These are phyloP conservation scores for Scopulariopsis brevicaulis DNA, from an alignment of 2,329 filamentous ascomycete species.

Conservation along the genomic window DNA sequence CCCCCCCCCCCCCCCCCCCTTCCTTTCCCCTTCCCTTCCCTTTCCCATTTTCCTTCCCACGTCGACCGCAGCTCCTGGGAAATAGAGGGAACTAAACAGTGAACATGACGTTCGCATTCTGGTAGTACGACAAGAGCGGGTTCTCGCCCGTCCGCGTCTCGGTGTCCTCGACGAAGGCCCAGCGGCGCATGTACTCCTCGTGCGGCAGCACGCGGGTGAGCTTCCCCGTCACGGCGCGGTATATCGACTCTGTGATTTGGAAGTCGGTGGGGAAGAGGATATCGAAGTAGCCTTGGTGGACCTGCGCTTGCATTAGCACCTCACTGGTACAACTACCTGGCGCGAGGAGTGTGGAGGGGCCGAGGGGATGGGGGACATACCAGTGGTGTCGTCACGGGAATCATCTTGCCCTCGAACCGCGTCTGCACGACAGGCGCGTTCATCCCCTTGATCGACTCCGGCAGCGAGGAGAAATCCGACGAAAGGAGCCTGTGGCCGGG, in stretches of 20 bases:
- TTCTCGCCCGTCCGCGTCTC: conserved; percentile 87
- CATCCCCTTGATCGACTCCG: conserved; percentile 70
- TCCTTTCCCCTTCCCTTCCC: neutral
- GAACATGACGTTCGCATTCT: conserved; percentile 86
- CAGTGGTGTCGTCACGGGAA: conserved; percentile 81
- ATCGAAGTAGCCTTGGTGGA: conserved; percentile 97
- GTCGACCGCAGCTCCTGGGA: too few species aligned
- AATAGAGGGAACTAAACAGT: conserved; percentile 47
- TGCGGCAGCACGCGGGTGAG: conserved; percentile 77
- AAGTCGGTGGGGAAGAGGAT: conserved; percentile 98
- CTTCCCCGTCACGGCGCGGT: conserved; percentile 86
- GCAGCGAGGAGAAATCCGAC: conserved; percentile 81
- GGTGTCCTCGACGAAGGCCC: conserved; percentile 87
- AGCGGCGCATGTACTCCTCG: conserved; percentile 79
- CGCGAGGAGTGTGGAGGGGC: neutral
- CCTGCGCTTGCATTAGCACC: conserved; percentile 33
- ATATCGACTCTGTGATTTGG: conserved; percentile 78
- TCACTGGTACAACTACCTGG: neutral
- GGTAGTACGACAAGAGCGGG: conserved; percentile 83
- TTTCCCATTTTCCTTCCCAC: too few species aligned
- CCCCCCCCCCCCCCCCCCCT: too few species aligned
- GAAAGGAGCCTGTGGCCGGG: conserved; percentile 80
- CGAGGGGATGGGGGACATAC: conserved; percentile 38
- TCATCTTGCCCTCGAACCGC: conserved; percentile 73
- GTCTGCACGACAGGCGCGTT: conserved; percentile 97